Evolutionary conservation across 306 rosid genomes (phyloP), one percentile per base, ranked within the genome.

Genomic region (Medicago lupulina): DNA sequence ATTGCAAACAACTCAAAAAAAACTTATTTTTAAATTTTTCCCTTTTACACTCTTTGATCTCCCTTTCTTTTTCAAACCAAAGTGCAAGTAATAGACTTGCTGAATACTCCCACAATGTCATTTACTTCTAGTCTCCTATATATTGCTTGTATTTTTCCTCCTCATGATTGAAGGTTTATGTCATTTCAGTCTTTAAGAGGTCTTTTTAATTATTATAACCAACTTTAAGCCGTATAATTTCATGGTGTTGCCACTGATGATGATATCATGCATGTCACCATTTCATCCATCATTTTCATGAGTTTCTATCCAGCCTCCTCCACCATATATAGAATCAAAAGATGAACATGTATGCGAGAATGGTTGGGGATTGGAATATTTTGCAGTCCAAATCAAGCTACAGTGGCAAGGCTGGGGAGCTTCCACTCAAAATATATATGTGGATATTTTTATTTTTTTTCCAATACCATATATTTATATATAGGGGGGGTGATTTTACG

Each of bases 231-330:
- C 84, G 76, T 8, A 54, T 65, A 7, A 39, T 74, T 64, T 82
- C 71, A 71, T 7, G 11, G 84, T 50, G 80, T 84, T 70, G 14
- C n/a, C 9, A 17, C 47, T 39, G 64, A 82, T 80, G 80, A 67
- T 41, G 47, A 41, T 41, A 41, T 41, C 3, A 41, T 41, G 46
- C 28, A 25, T 25, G 28, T 41, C 47, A 41, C 10, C 47, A 41
- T 80, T 75, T 83, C 78, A 86, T 34, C 76, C 86, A 83, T 82
- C 85, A 76, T 85, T 88, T 85, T 86, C 89, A 76, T 55, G n/a
- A 36, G 74, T 80, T 83, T 47, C 76, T 69, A 61, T 69, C 68
- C 79, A 11, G 67, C 58, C 85, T 65, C 81, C 78, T 43, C 85
- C 81, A 74, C 80, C 83, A 67, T 40, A 51, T 3, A 28, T 28